phyloP scores from a whole-genome alignment of 176 grass and related monocot species.

The Lolium multiflorum region DNA sequence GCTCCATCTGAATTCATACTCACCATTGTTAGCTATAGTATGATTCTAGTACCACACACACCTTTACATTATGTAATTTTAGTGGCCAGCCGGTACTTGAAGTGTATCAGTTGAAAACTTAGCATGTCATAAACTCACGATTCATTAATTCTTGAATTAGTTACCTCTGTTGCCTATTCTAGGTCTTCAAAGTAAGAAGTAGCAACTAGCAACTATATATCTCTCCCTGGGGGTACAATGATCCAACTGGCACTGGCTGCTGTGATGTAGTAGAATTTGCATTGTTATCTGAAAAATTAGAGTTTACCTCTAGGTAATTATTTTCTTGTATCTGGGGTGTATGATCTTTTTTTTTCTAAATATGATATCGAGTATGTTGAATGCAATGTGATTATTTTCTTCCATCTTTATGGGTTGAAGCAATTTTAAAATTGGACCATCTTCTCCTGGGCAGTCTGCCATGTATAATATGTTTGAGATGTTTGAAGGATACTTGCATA shows the following conservation, averaged over 20 bases:
- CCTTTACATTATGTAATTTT: neutral
- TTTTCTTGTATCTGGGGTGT: neutral
- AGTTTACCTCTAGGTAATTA: neutral
- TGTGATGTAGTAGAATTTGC: neutral
- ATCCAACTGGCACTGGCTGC: neutral
- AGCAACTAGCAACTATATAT: neutral
- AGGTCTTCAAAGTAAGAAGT: neutral
- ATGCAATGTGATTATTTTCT: constrained; percentile 40
- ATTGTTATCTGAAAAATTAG: neutral
- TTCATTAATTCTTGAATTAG: neutral
- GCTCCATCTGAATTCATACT: neutral
- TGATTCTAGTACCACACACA: neutral
- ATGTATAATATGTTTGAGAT: constrained; percentile 77
- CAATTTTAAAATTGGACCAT: constrained; percentile 43
- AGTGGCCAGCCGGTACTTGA: neutral
- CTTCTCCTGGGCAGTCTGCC: constrained; percentile 70
- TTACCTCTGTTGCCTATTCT: neutral
- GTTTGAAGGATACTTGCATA: constrained; percentile 89
- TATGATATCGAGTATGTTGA: constrained; percentile 1
- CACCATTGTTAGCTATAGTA: neutral
- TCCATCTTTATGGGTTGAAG: constrained; percentile 34
- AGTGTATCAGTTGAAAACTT: neutral
- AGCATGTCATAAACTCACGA: neutral
- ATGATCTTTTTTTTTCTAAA: constrained; percentile 16
- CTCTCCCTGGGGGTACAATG: neutral